These are phyloP conservation scores for Alternaria brassicae DNA, from an alignment of 2,329 filamentous ascomycete species.

Conservation along the genomic window DNA sequence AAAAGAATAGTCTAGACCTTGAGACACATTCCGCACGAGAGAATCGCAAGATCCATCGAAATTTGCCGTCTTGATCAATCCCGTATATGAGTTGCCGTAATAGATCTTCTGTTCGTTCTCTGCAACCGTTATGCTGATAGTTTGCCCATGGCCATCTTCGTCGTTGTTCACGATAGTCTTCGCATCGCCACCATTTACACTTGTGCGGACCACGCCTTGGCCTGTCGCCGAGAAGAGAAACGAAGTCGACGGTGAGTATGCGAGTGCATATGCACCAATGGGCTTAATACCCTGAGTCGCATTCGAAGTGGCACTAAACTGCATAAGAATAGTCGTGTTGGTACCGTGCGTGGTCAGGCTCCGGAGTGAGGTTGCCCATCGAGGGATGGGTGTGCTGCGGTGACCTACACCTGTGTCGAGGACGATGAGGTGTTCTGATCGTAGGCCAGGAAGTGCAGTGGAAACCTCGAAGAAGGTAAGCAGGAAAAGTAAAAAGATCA, in stretches of 20 bases:
- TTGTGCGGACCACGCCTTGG: slow-evolving; percentile 17
- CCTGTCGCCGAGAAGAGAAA: slow-evolving; percentile 17
- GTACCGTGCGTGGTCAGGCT: slow-evolving; percentile 15
- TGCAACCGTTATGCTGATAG: slow-evolving; percentile 14
- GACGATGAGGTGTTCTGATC: slow-evolving; percentile 8
- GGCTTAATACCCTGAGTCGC: slow-evolving; percentile 2
- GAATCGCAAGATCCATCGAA: slow-evolving; percentile 12
- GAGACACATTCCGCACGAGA: slow-evolving; percentile 19
- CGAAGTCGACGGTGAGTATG: slow-evolving; percentile 11
- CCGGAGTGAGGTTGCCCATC: slow-evolving; percentile 23
- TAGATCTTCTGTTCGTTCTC: slow-evolving; percentile 17
- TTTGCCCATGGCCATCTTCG: not conserved
- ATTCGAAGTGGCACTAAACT: slow-evolving; percentile 10
- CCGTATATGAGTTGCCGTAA: slow-evolving; percentile 10
- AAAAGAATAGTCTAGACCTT: slow-evolving; percentile 7
- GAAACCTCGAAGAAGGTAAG: not conserved
- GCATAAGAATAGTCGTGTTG: slow-evolving; percentile 13
- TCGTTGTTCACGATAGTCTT: not conserved
- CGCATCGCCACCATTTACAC: slow-evolving; percentile 10
- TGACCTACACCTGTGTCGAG: slow-evolving; percentile 25
- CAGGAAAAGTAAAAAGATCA: slow-evolving; percentile 4
- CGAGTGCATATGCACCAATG: slow-evolving; percentile 10
- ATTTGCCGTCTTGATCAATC: slow-evolving; percentile 17
- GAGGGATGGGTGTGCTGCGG: slow-evolving; percentile 16
- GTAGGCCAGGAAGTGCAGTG: slow-evolving; percentile 1